Conservation (phyloP, 768 basidiomycete genomes). For the Glaciozyma martinii region DNA sequence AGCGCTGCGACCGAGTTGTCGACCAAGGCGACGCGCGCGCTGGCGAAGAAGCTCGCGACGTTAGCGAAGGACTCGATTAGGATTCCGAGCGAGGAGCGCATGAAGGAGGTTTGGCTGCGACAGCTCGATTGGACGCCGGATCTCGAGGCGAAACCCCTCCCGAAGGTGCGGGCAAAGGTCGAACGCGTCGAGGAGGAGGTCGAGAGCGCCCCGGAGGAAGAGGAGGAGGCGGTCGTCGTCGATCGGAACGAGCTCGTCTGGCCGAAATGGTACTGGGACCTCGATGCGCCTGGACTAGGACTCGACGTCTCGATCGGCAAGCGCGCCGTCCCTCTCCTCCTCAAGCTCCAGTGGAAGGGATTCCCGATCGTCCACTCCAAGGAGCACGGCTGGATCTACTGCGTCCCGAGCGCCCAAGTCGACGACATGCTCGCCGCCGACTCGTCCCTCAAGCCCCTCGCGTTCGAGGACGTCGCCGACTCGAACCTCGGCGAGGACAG, state of each 20-base stretch:
- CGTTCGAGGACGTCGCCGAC: conserved; percentile 60
- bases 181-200: too few relatives aligned
- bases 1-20: not conserved
- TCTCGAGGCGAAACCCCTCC: conserved; percentile 2
- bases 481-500: conserved; percentile 48
- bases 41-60: conserved; percentile 43
- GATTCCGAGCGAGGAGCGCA: too few relatives aligned
- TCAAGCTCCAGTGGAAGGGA: conserved; percentile 77
- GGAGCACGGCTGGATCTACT: conserved; percentile 84
- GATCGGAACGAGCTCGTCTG: conserved; percentile 43
- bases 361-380: conserved; percentile 77
- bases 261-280: conserved; percentile 98
- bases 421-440: conserved; percentile 39
- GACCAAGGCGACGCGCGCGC: conserved; percentile 34
- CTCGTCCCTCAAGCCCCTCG: conserved; percentile 46
- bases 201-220: conserved; percentile 3
- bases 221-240: not conserved
- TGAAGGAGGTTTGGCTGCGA: conserved; percentile 51
- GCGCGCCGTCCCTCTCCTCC: conserved; percentile 69
- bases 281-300: conserved; percentile 49
- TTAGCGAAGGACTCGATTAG: conserved; percentile 29
- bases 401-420: conserved; percentile 48
- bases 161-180: too few relatives aligned
- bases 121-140: conserved; percentile 97
- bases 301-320: conserved; percentile 79